Base-by-base conservation (phyloP, 805 yeast genomes). In the Wickerhamiella alocasiicola region DNA sequence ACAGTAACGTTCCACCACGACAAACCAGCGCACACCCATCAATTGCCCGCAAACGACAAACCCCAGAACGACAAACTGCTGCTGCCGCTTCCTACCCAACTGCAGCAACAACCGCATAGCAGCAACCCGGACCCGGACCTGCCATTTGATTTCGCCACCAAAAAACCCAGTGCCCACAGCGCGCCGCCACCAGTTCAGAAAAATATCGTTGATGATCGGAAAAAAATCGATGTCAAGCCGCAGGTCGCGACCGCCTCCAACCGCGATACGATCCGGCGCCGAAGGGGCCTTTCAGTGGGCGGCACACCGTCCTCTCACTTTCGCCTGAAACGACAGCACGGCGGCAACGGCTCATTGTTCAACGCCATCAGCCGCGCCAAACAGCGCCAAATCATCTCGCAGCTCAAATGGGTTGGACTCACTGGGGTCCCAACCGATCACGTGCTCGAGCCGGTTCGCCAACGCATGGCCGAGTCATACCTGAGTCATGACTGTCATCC, bases 351-450 rank as follows among this genome's bases (percentile, higher is more conserved):
- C 24, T 91, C 95, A 6, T 68, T 91, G 52, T 72, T 74, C 46
- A 88, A 91, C 49, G 95, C 97, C 0, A 72, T 91, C 12, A 68
- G 71, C 36, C 62, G 78, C 5, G 79, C 88, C 0, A 43, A 47
- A 28, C 53, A 60, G 0, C 62, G 65, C 9, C 56, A 55, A 5
- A 29, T 36, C 2, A 44, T 60, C 17, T 58, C 65, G 33, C 54
- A 61, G 4, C 66, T 64, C 36, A 65, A 62, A 43, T 88, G 95
- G 94, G 72, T 88, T 2, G 98, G 98, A n/a, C 77, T 94, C 0
- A 61, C 81, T 25, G 93, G 95, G 20, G 80, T 85, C 69, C 94
- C 96, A 15, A 79, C 88, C 15, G 96, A 91, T 59, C 75, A 70
- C 21, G 70, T 91, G 15, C 18, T 28, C 15, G 34, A 24, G 13